Evolutionary conservation across 2,329 filamentous ascomycete species (phyloP).

Genomic region (Lasiodiplodia theobromae): DNA sequence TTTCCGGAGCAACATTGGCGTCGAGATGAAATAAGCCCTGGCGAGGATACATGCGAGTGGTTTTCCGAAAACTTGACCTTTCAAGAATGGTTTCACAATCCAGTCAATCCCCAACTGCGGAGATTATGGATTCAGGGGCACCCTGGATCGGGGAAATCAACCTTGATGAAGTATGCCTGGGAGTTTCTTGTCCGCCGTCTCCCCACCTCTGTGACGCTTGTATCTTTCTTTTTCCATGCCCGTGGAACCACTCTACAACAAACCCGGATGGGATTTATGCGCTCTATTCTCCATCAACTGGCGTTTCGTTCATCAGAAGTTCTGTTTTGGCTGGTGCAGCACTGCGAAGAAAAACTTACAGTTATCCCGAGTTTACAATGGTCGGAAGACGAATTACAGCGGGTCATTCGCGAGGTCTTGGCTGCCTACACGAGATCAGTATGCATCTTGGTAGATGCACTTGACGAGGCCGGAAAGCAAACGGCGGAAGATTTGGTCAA

Average conservation of each 20-base stretch:
- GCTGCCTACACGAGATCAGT: background rate
- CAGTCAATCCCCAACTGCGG: background rate
- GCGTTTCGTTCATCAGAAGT: background rate
- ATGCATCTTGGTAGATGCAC: conserved; percentile 1
- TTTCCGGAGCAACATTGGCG: conserved; percentile 7
- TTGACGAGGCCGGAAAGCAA: background rate
- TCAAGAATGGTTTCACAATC: background rate
- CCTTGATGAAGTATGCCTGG: background rate
- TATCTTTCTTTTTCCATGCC: background rate
- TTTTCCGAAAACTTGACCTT: background rate
- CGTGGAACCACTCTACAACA: background rate
- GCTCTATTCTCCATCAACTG: background rate
- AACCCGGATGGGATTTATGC: background rate
- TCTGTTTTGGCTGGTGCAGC: background rate
- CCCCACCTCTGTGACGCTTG: background rate
- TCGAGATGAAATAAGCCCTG: background rate
- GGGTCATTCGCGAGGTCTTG: background rate
- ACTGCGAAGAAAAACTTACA: background rate
- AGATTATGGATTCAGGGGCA: background rate
- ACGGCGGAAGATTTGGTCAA: background rate
- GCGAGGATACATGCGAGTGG: background rate
- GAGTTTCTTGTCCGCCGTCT: background rate
- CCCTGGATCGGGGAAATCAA: conserved; percentile 8
- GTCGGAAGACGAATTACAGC: background rate
- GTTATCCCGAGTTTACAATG: background rate